phyloP scores from a whole-genome alignment of 1,284 basidiomycete species.

The Trametes hirsuta region DNA sequence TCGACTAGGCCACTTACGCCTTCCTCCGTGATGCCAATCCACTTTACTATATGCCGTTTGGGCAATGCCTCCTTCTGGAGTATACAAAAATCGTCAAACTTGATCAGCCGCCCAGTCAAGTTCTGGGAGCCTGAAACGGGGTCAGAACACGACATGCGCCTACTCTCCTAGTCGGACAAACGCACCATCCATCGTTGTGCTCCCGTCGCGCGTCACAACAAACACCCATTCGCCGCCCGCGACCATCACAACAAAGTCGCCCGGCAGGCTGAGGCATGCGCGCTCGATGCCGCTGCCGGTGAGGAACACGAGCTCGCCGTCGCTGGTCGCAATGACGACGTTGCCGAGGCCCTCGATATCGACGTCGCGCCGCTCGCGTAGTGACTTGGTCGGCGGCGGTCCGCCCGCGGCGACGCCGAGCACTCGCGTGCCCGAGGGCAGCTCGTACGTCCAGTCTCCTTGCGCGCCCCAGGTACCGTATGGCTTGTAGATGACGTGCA shows the following conservation, averaged over 20 bases:
- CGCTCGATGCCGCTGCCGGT: conserved; percentile 90
- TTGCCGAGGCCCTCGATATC: conserved; percentile 77
- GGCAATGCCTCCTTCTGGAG: conserved; percentile 88
- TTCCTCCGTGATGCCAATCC: conserved; percentile 92
- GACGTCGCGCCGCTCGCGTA: conserved; percentile 40
- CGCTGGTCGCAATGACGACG: conserved; percentile 86
- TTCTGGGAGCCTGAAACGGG: conserved; percentile 81
- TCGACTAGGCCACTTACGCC: conserved; percentile 60
- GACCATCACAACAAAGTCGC: conserved; percentile 89
- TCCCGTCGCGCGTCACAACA: conserved; percentile 85
- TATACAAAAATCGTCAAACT: conserved; percentile 86
- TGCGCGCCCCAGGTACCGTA: conserved; percentile 80
- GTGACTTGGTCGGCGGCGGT: conserved; percentile 41
- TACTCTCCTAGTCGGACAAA: background rate
- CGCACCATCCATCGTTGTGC: conserved; percentile 88
- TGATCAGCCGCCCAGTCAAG: conserved; percentile 83
- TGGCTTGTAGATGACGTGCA: conserved; percentile 81
- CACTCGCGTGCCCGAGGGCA: conserved; percentile 71
- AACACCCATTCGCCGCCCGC: conserved; percentile 86
- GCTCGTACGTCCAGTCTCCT: conserved; percentile 82
- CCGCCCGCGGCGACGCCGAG: conserved; percentile 87
- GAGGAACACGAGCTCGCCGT: conserved; percentile 89
- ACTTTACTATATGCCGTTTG: conserved; percentile 78
- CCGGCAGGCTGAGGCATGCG: conserved; percentile 83
- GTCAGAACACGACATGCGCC: background rate